Base-by-base conservation (phyloP, 2,329 filamentous ascomycete species). In the Dothiorella sarmentorum region DNA sequence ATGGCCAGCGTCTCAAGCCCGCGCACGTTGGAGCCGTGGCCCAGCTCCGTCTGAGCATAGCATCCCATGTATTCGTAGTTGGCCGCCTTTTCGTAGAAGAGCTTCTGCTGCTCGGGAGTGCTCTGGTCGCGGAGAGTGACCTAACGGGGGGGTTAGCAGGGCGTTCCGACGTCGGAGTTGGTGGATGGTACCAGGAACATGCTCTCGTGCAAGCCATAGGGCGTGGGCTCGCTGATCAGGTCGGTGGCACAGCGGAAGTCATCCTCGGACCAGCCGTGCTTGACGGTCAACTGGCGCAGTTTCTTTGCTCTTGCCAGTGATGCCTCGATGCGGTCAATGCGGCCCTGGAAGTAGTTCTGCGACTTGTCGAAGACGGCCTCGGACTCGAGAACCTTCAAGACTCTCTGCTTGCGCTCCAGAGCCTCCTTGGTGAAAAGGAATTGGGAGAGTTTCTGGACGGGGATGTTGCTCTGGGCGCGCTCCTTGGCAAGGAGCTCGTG, bases 11-110 rank as follows among this genome's bases (percentile, higher is more conserved):
- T 88, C 72, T 88, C 85, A 15, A 89, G 75, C 7, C 87, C 87
- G 60, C 86, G 78, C 1, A 90, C 89, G 64, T 92, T 91, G 15
- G 85, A 89, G 15, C 89, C 89, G 68, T 92, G 89, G 17, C 89
- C 89, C 38, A 92, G 76, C 73, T 92, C 89, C 0, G 89, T 92
- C 73, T 92, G 89, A 7, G 88, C 88, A 66, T 92, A 92, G 67
- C 88, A 91, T 56, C 89, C 89, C 63, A 91, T 88, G 66, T 85
- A 83, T 68, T 90, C 78, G 73, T 90, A 91, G 40, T 82, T 82
- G 64, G 84, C 77, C 1, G 88, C 88, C 35, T 78, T 82, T 68
- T 88, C 82, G 31, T 90, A 79, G 77, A 89, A 92, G 59, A 85
- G 77, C 70, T 88, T 84, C 66, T 88, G 85, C 70, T 92, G 89